Evolutionary conservation across 2,329 filamentous ascomycete species (phyloP), one percentile per base, ranked within the genome.

Genomic region (Exophiala sp.): DNA sequence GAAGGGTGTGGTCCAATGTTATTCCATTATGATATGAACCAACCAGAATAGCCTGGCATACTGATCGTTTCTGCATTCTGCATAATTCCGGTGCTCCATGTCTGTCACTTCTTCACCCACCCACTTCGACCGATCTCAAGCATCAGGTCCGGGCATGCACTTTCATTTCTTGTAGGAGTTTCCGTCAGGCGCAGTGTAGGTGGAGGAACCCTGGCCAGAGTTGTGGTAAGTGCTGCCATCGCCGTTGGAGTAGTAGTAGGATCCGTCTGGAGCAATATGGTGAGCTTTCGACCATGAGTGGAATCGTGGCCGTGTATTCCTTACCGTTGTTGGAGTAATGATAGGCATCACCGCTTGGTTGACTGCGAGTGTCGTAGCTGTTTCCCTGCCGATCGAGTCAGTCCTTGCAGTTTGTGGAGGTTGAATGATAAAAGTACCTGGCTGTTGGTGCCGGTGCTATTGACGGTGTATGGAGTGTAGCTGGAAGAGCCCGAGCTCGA

Each of bases 241-340:
- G 42, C 83, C 71, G 71, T 88, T 89, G 66, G 78, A 81, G 72
- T 88, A 89, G 73, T 89, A 88, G 76, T 89, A 89, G 1, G 83
- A 87, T 35, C 85, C 84, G 62, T 88, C 65, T 18, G 78, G 81
- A 35, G 11, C 8, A 16, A 29, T 18, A 14, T n/a, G 11, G n/a
- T 44, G n/a, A 38, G 39, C 10, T 12, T 20, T 39, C 35, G 18
- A 9, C 11, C 5, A 38, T 36, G n/a, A 12, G 8, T 11, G 36
- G 21, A 9, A 36, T 18, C 38, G 12, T 47, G 36, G 24, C 34
- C 24, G 21, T 29, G 5, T 29, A 3, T 29, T 16, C n/a, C 38
- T 40, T 29, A 55, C 46, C 21, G 24, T 24, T 24, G 42, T 58
- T 52, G 21, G 52, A 55, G 48, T 58, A 52, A 29, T 54, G 50